Evolutionary conservation across 2,329 filamentous ascomycete genomes (phyloP), one percentile per base, ranked within the genome.

Genomic region (Dissoconium aciculare): DNA sequence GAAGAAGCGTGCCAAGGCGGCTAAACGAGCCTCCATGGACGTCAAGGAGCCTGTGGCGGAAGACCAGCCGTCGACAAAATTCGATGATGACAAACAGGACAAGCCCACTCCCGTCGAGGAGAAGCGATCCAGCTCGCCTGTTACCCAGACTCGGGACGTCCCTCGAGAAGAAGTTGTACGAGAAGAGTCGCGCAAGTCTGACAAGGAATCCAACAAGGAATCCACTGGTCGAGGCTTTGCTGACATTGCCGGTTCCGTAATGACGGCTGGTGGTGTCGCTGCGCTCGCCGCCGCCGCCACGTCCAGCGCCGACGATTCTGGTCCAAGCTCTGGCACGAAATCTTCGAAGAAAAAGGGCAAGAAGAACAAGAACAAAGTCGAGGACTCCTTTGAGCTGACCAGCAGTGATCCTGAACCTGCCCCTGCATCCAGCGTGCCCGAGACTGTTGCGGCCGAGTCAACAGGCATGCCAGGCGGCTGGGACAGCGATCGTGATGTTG

Each of bases 261-360:
- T 51, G 29, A 41, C 46, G 11, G 38, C 46, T 24, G 46, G 40
- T 13, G 46, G 43, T 8, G 34, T 46, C 17, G 46, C 41, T 27
- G 45, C 44, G 8, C 31, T 41, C 13, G 40, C 38, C 15, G 46
- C 39, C 15, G 42, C 41, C 10, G 39, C 37, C 12, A 32, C 32
- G 16, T 34, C 34, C 5, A 21, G 33, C n/a, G 30, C 41, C 5
- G 42, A 44, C 14, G 39, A 30, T 24, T 23, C 34, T 21, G 38
- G 41, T 3, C 42, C 34, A 15, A 30, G 36, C 11, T 41, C 43
- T 9, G 25, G 27, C 11, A 32, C 28, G 32, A 51, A 50, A 33
- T 50, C 47, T 37, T 35, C 38, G 11, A 54, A 51, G 33, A 46
- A 52, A 34, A 46, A 52, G 37, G 55, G 50, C 41, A 59, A 57